Evolutionary conservation across 148 eudicot genomes (phyloP).

Genomic region (Vaccinium myrtillus): DNA sequence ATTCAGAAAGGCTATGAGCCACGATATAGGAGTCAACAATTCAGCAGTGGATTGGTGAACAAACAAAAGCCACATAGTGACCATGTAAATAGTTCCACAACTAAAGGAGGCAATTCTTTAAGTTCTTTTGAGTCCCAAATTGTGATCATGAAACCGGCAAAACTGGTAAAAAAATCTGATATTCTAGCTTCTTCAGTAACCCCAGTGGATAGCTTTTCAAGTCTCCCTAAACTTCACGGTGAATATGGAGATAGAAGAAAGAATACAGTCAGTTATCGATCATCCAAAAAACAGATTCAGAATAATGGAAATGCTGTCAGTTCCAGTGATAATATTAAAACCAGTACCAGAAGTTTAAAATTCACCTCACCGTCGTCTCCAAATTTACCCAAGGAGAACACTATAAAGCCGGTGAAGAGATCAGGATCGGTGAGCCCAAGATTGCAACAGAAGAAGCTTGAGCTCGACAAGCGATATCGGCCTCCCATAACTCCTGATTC

Average conservation of each 20-base stretch:
- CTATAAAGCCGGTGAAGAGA: slow-evolving; percentile 35
- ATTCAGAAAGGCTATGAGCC: slow-evolving; percentile 8
- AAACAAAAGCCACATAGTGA: slow-evolving; percentile 27
- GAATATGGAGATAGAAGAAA: slow-evolving; percentile 32
- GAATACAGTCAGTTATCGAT: slow-evolving; percentile 18
- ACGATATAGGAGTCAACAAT: slow-evolving; percentile 19
- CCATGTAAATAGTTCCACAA: slow-evolving; percentile 26
- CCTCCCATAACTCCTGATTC: slow-evolving; percentile 76
- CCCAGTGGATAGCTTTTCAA: slow-evolving; percentile 49
- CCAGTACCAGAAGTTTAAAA: slow-evolving; percentile 33
- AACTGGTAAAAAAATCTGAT: slow-evolving; percentile 52
- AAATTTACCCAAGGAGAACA: slow-evolving; percentile 42
- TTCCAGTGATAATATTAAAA: slow-evolving; percentile 35
- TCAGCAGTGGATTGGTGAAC: slow-evolving; percentile 33
- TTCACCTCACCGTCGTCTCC: slow-evolving; percentile 41
- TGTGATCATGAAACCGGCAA: slow-evolving; percentile 89
- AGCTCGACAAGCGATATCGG: slow-evolving; percentile 62
- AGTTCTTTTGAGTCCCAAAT: slow-evolving; percentile 62
- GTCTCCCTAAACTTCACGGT: slow-evolving; percentile 36
- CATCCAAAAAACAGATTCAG: slow-evolving; percentile 38
- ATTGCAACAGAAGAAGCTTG: slow-evolving; percentile 68
- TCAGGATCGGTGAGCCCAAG: slow-evolving; percentile 72
- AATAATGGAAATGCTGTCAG: slow-evolving; percentile 38
- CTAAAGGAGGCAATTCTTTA: slow-evolving; percentile 29
- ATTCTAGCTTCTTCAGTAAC: slow-evolving; percentile 52